Base-by-base conservation (phyloP, 371 early-diverging fungal genomes). In the Entomophthora muscae region DNA sequence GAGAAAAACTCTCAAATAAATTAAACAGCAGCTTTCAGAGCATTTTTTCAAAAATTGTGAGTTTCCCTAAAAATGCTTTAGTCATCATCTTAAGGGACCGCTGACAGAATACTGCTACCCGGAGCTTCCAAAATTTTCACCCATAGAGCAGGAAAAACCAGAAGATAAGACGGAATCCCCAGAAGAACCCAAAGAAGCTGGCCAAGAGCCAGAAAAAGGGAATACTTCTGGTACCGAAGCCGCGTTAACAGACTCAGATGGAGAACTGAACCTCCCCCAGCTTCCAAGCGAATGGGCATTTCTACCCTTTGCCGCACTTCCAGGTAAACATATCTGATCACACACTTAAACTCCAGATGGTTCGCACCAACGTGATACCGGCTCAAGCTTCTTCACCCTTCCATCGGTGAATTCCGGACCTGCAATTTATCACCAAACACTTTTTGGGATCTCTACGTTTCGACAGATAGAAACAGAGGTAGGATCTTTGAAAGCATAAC, bases 1-100 rank as follows among this genome's bases (percentile, higher is more conserved):
- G 17, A 42, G 17, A 42, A 5, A 42, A 42, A 42, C 42, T 42
- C 42, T 42, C 42, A 5, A 10, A 42, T 17, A 17, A n/a, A n/a
- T n/a, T n/a, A n/a, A n/a, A n/a, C n/a, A n/a, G n/a, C n/a, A n/a
- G n/a, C n/a, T n/a, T n/a, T n/a, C n/a, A n/a, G n/a, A n/a, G 21
- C 30, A 27, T 30, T 21, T 30, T 3, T 30, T 23, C 32, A 27
- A 58, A 27, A 58, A 21, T 58, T 27, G 21, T 27, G 10, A 27
- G 10, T 27, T 21, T 31, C 10, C 21, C 27, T 58, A 3, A 24
- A 28, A 7, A 7, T 58, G 24, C 10, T 55, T 12, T 24, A 58
- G 59, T 32, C 59, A 58, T 22, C 59, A 58, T 22, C 31, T 58
- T 28, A 58, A 58, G 31, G 59, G 59, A 3, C 59, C 59, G 31